A percentile compares a stretch with the other conserved stretches of the same genome.
phyloP scores from a whole-genome alignment of 2,329 filamentous ascomycete genomes.

The Pestalotiopsis fici region DNA sequence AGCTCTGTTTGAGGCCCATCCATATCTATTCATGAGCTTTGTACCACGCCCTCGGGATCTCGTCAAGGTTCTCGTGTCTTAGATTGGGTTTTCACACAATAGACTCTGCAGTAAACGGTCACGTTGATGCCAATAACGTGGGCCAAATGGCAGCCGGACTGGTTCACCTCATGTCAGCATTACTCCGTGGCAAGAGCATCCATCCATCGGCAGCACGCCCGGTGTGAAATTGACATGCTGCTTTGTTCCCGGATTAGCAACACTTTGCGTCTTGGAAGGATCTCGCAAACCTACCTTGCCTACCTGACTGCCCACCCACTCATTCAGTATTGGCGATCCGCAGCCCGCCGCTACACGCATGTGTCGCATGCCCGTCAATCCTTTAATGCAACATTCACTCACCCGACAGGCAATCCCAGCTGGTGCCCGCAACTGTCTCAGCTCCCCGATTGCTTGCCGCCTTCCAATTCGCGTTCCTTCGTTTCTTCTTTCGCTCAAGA shows the following conservation, averaged over 20 bases:
- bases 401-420: conserved; percentile 7
- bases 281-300: not conserved
- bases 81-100: not conserved
- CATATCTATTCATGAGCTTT: not conserved
- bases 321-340: not conserved
- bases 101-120: not conserved
- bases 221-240: not conserved
- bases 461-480: not conserved
- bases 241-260: not conserved
- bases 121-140: not conserved
- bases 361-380: conserved; percentile 6
- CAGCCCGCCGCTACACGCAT: not conserved
- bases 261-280: not conserved
- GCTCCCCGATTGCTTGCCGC: conserved; percentile 1
- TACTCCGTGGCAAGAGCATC: not conserved
- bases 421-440: conserved; percentile 1
- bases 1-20: not conserved
- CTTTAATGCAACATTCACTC: not conserved
- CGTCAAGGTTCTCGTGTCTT: not conserved
- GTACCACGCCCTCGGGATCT: not conserved
- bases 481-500: not conserved
- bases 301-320: not conserved
- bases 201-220: not conserved
- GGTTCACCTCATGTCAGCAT: not conserved
- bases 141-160: not conserved